phyloP scores from a whole-genome alignment of 306 rosid genomes.

The Dalbergia oliveri region DNA sequence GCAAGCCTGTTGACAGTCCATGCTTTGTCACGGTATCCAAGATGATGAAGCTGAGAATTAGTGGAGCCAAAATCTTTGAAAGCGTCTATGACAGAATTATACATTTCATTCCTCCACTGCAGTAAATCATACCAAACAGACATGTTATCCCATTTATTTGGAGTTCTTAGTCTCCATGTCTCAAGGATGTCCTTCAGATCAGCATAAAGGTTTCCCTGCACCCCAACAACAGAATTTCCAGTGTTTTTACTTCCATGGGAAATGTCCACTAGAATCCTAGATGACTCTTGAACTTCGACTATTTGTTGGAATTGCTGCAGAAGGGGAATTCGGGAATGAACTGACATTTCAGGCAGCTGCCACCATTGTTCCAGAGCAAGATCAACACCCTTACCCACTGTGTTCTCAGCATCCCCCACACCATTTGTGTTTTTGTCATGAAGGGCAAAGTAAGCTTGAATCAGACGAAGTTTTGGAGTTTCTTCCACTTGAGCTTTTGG shows the following conservation, averaged over 20 bases:
- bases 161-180: constrained; percentile 99
- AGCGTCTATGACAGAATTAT: constrained; percentile 92
- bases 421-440: constrained; percentile 92
- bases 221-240: constrained; percentile 79
- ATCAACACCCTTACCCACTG: constrained; percentile 92
- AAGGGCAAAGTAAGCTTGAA: constrained; percentile 92
- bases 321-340: constrained; percentile 96
- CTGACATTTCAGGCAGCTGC: constrained; percentile 98
- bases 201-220: constrained; percentile 89
- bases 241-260: constrained; percentile 84
- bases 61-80: constrained; percentile 86
- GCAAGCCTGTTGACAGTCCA: constrained; percentile 99
- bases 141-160: constrained; percentile 99
- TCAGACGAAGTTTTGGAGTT: constrained; percentile 90
- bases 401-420: constrained; percentile 91
- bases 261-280: constrained; percentile 83
- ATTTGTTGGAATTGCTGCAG: constrained; percentile 98
- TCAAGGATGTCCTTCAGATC: constrained; percentile 99
- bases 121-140: constrained; percentile 97
- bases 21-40: constrained; percentile 99
- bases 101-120: constrained; percentile 99
- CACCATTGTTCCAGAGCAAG: constrained; percentile 99
- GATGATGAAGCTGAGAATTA: constrained; percentile 93
- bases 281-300: constrained; percentile 98
- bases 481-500: constrained; percentile 99